Base-by-base conservation (phyloP, 1,139 yeast genomes). In the Zygosaccharomyces sapae region DNA sequence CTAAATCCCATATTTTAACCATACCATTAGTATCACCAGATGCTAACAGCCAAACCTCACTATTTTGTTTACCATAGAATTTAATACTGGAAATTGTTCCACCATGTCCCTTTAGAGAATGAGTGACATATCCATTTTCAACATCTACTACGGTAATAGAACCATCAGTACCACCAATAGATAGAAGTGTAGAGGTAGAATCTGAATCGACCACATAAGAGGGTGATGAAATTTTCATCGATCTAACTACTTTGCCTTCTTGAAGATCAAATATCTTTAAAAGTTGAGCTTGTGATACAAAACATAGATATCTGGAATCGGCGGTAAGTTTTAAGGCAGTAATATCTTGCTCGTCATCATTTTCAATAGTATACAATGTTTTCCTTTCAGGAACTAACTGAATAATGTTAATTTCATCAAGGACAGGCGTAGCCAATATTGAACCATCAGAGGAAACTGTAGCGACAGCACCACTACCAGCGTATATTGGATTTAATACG, bases 101-200 rank as follows among this genome's bases (percentile, higher is more conserved):
- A 18, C 96, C 96, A 66, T 94, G 99, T 0, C 98, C 97, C 64
- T 87, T 84, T 52, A 92, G 76, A 12, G 88, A 82, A 68, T 92
- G 98, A 0, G 98, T 92, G 1, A 85, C 79, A 55, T 77, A 88
- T 1, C 95, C 92, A 31, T 90, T 90, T 55, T 81, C 90, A 39
- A 92, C 76, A 66, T 92, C 98, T 86, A 96, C 89, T 1, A 94
- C 95, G 43, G 88, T 83, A 18, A 90, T 85, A 36, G 82, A 79
- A 43, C 98, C 97, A 65, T 94, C 98, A 0, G 97, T 86, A 41
- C 96, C 92, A 43, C 99, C 99, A 60, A 94, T 83, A 33, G 96
- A 95, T 61, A 90, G 80, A 43, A 92, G 72, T 3, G 95, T 80
- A 12, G 96, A 85, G 0, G 97, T 88, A 4, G 79, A 66, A 65